Conservation (phyloP, 257 asterid genomes). For the Perilla frutescens region DNA sequence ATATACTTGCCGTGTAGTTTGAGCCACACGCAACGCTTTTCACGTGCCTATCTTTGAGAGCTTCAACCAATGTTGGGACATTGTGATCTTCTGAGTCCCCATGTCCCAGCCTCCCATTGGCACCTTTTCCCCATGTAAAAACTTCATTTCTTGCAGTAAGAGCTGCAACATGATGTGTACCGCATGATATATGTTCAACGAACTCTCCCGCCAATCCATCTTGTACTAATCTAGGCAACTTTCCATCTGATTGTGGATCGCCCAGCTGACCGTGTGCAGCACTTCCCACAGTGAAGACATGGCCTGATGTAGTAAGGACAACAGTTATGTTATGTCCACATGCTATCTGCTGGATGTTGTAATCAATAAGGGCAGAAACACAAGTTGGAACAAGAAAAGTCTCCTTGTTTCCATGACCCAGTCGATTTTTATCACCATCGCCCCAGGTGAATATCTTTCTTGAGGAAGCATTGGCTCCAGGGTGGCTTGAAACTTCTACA, state of each 20-base stretch:
- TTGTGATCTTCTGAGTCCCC: slow-evolving; percentile 74
- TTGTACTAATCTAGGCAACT: slow-evolving; percentile 73
- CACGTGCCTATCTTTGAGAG: slow-evolving; percentile 76
- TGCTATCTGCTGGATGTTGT: slow-evolving; percentile 81
- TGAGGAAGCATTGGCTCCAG: slow-evolving; percentile 51
- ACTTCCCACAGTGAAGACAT: slow-evolving; percentile 87
- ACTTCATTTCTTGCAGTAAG: slow-evolving; percentile 84
- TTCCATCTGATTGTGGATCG: slow-evolving; percentile 73
- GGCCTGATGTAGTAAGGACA: slow-evolving; percentile 84
- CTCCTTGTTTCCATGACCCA: slow-evolving; percentile 85
- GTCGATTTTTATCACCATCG: slow-evolving; percentile 77
- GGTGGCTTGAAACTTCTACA: slow-evolving; percentile 65
- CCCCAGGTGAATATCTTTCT: slow-evolving; percentile 96
- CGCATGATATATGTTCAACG: slow-evolving; percentile 86
- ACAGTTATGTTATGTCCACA: slow-evolving; percentile 78
- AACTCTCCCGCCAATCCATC: slow-evolving; percentile 85
- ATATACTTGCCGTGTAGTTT: slow-evolving; percentile 77
- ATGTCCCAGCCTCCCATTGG: slow-evolving; percentile 93
- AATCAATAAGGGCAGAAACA: slow-evolving; percentile 78
- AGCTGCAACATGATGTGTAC: slow-evolving; percentile 78
- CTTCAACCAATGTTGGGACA: slow-evolving; percentile 76
- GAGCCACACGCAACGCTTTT: slow-evolving; percentile 86
- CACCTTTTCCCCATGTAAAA: slow-evolving; percentile 92
- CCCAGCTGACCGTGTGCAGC: slow-evolving; percentile 79
- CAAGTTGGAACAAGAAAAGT: slow-evolving; percentile 74